A percentile compares a stretch with the other conserved stretches of the same genome.
Conservation (phyloP, 176 grass and related monocot species). For the Pontederia paniculata region DNA sequence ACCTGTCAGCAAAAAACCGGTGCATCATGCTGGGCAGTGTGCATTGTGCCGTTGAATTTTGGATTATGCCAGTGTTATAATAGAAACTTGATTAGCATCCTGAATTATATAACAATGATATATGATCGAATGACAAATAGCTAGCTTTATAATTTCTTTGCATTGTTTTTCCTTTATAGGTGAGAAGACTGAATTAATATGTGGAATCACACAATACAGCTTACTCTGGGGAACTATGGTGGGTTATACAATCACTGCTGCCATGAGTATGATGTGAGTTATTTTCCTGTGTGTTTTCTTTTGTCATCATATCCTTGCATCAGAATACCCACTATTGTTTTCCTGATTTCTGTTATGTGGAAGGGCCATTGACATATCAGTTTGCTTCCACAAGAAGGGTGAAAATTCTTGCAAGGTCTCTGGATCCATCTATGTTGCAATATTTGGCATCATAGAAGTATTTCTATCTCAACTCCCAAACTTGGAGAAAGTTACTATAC, state of each 20-base stretch:
- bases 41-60: too few relatives aligned
- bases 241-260: slow-evolving; percentile 13
- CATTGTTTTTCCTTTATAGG: background rate
- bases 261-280: slow-evolving; percentile 11
- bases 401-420: background rate
- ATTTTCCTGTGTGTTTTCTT: background rate
- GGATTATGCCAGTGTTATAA: too few relatives aligned
- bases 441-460: slow-evolving; percentile 3
- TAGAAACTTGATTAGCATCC: too few relatives aligned
- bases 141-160: background rate
- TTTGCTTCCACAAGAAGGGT: slow-evolving; percentile 5
- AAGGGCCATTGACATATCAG: slow-evolving; percentile 6
- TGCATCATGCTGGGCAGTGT: too few relatives aligned
- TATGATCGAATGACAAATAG: too few relatives aligned
- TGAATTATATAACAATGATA: too few relatives aligned
- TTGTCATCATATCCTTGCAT: background rate
- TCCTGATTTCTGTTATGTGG: background rate
- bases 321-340: background rate
- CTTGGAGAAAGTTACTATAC: slow-evolving; percentile 3
- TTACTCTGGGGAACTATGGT: slow-evolving; percentile 12
- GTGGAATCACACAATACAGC: slow-evolving; percentile 4
- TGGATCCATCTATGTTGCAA: background rate
- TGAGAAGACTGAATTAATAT: background rate
- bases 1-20: too few relatives aligned
- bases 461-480: slow-evolving; percentile 6